Evolutionary conservation across 2,329 filamentous ascomycete genomes (phyloP), one percentile per base, ranked within the genome.

Genomic region (Incumbomyces lentus): DNA sequence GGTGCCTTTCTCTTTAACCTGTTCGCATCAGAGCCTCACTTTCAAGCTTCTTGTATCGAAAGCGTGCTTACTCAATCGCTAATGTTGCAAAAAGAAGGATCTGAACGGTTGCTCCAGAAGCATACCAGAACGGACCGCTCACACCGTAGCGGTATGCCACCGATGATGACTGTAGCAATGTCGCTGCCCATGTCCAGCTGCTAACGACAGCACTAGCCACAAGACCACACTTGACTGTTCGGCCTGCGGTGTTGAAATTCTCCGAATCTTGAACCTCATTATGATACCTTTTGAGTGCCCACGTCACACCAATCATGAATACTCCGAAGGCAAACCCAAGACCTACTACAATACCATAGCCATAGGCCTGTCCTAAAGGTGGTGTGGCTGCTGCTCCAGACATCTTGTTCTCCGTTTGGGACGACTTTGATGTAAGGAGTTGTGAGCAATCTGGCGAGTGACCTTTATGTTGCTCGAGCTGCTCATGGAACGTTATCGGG

Each of bases 141-240:
- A 82, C 75, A 43, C 79, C 79, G 60, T 90, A 90, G 52, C 78
- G 72, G 64, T 94, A 94, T 51, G 85, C 86, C 14, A 94, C 84
- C n/a, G 81, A 78, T 1, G 84, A 82, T 1, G 79, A 84, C 60
- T 90, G 85, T 1, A 92, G 72, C 1, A 90, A 70, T 0, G 86
- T 92, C 17, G 86, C 87, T 1, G 86, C 87, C 87, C 87, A 94
- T 0, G 88, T 94, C 88, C 89, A 95, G 3, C 83, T 88, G 13
- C 84, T 89, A 3, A 94, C 86, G n/a, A 95, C 88, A 13, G 87
- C 88, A 4, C 86, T 85, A 11, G 86, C 85, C 1, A 94, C 86
- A 13, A 95, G 73, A 37, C 88, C 89, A 7, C 86, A 88, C 62
- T 94, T 95, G 55, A 95, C 86, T 1, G 85, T 88, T 52, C 89